These are phyloP conservation scores for Hypoxylon sp. DNA, from an alignment of 2,329 filamentous ascomycete genomes.

Conservation along the genomic window DNA sequence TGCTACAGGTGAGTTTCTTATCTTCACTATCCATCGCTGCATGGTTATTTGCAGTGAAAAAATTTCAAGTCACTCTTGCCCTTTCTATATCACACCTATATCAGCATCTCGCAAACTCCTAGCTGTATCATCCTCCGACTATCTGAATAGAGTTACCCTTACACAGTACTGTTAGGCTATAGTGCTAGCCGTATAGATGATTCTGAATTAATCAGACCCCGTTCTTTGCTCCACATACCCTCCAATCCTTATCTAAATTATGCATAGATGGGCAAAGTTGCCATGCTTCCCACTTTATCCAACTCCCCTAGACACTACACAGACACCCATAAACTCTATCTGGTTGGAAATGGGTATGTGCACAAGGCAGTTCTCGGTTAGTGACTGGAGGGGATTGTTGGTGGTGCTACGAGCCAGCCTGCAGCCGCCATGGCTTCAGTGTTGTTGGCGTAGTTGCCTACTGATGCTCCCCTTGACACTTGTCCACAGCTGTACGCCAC, in stretches of 20 bases:
- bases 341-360: not conserved
- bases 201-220: not conserved
- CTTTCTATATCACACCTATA: not conserved
- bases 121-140: not conserved
- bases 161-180: not conserved
- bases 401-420: not conserved
- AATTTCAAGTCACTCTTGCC: not conserved
- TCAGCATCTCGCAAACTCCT: not conserved
- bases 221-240: not conserved
- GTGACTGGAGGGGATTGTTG: not conserved
- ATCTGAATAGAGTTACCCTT: not conserved
- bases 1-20: conserved; percentile 43
- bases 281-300: not conserved
- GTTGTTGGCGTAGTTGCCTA: not conserved
- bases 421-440: not conserved
- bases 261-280: not conserved
- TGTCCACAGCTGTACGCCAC: not conserved
- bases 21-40: conserved; percentile 1
- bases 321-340: not conserved
- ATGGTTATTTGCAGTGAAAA: not conserved
- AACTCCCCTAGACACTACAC: not conserved
- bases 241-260: not conserved
- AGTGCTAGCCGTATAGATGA: not conserved
- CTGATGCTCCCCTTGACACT: not conserved
- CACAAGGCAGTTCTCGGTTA: not conserved